A percentile compares a stretch with the other conserved stretches of the same genome.
Evolutionary conservation across 306 rosid species (phyloP).

Genomic region (Sphenostylis stenocarpa): DNA sequence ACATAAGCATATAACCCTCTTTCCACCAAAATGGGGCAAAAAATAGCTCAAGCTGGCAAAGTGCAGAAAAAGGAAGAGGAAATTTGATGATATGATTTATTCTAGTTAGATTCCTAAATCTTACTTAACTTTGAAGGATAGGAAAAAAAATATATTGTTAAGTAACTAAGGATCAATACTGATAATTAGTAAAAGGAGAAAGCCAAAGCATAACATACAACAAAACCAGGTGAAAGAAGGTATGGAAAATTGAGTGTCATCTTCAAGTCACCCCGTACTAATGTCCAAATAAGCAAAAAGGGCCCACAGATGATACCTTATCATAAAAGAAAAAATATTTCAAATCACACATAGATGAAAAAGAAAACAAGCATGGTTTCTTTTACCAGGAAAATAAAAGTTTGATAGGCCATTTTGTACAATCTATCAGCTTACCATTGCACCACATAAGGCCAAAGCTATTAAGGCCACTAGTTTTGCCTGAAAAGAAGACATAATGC

Average conservation of each 20-base stretch:
- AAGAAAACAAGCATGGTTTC: background rate
- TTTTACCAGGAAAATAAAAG: background rate
- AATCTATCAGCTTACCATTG: slow-evolving; percentile 56
- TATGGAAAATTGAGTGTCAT: slow-evolving; percentile 58
- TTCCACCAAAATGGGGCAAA: background rate
- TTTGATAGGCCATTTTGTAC: slow-evolving; percentile 6
- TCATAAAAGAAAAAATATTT: background rate
- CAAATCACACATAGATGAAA: slow-evolving; percentile 1
- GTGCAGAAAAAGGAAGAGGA: background rate
- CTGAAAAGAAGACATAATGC: slow-evolving; percentile 41
- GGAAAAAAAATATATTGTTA: background rate
- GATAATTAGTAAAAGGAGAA: slow-evolving; percentile 5
- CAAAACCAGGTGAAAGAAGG: slow-evolving; percentile 69
- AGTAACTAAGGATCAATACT: background rate
- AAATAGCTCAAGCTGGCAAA: slow-evolving; percentile 20
- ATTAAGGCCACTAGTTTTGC: slow-evolving; percentile 83
- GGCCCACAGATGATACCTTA: slow-evolving; percentile 77
- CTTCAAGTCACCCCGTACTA: slow-evolving; percentile 69
- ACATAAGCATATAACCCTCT: background rate
- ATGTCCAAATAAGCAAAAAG: slow-evolving; percentile 62
- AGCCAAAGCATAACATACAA: slow-evolving; percentile 45
- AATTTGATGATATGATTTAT: slow-evolving; percentile 1
- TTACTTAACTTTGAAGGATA: slow-evolving; percentile 4
- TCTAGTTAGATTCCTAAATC: slow-evolving; percentile 17
- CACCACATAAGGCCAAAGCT: slow-evolving; percentile 98